Conservation (phyloP, 2,329 filamentous ascomycete genomes). For the Gyromitra esculenta region DNA sequence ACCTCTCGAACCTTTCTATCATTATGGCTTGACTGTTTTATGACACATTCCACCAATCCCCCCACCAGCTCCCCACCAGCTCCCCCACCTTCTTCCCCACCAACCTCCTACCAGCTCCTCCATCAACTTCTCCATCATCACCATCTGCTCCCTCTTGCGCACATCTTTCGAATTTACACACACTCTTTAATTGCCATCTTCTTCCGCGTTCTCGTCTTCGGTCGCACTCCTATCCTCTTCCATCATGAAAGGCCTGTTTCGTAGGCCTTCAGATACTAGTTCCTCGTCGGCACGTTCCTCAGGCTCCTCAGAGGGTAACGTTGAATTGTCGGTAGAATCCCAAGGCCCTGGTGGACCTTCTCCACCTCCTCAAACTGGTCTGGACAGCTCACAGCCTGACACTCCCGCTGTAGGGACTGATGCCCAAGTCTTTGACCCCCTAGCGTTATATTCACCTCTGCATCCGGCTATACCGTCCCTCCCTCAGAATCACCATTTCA, state of each 20-base stretch:
- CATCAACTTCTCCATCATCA: slow-evolving; percentile 19
- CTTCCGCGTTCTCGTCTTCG: too few relatives aligned
- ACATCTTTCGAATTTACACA: too few relatives aligned
- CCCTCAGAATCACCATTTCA: slow-evolving; percentile 29
- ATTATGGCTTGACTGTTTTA: slow-evolving; percentile 3
- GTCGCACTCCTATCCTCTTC: background rate
- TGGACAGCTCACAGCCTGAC: slow-evolving; percentile 3
- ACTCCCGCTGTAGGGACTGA: slow-evolving; percentile 7
- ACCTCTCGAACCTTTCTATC: background rate
- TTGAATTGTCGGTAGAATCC: slow-evolving; percentile 12
- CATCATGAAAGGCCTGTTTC: slow-evolving; percentile 40
- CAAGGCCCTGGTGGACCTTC: slow-evolving; percentile 20
- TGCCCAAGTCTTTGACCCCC: slow-evolving; percentile 30
- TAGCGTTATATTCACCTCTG: slow-evolving; percentile 37
- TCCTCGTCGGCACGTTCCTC: slow-evolving; percentile 25
- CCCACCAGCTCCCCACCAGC: slow-evolving; percentile 8
- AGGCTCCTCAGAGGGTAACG: slow-evolving; percentile 5
- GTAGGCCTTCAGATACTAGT: slow-evolving; percentile 35
- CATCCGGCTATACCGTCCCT: slow-evolving; percentile 26
- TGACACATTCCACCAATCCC: background rate
- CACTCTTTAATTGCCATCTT: too few relatives aligned
- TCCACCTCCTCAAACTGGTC: slow-evolving; percentile 13
- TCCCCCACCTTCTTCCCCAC: background rate
- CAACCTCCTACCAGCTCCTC: background rate
- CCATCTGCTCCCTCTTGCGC: background rate